Base-by-base conservation (phyloP, 169 alveolate species). In the Babesia gibsoni region DNA sequence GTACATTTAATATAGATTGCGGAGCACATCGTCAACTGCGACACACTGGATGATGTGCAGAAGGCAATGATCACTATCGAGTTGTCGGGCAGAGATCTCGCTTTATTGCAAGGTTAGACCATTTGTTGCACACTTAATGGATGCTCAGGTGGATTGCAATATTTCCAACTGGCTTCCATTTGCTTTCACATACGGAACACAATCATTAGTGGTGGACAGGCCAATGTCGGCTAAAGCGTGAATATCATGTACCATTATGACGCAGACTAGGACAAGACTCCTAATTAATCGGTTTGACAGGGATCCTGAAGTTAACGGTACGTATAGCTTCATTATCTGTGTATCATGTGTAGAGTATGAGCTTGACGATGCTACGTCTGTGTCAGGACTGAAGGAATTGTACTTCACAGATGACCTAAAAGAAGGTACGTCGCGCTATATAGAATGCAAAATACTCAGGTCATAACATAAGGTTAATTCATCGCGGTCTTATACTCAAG, bases 381-480 rank as follows among this genome's bases (percentile, higher is more conserved):
- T 74, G 45, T 2, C 53, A 23, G 25, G 23, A 2, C 18, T 74
- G 6, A 74, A 74, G 63, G 77, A 67, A 27, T 57, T 53, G 18
- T 39, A 25, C n/a, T 53, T 74, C 30, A 52, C 42, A 9, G 61
- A 43, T 23, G 84, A 74, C 32, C 32, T 65, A n/a, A 30, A 29
- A 18, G 52, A 67, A 18, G 54, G 84, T 74, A 52, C 45, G 80
- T 54, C 50, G n/a, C 22, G 20, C 7, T 25, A 0, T 33, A 8
- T n/a, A 23, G 27, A 3, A 39, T 56, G 20, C 4, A 37, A 59
- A 4, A 30, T 3, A 43, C 46, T 4, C 36, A 86, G 92, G 41
- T 5, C 49, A 65, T 53, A 86, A 81, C 32, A 83, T 86, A 20
- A 73, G 92, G 10, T 32, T 86, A 20, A 86, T 86, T 8, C 79